Percentiles rank a stretch among this genome's conserved stretches.
Evolutionary conservation across 306 rosid species (phyloP).

Genomic region (Trifolium repens): DNA sequence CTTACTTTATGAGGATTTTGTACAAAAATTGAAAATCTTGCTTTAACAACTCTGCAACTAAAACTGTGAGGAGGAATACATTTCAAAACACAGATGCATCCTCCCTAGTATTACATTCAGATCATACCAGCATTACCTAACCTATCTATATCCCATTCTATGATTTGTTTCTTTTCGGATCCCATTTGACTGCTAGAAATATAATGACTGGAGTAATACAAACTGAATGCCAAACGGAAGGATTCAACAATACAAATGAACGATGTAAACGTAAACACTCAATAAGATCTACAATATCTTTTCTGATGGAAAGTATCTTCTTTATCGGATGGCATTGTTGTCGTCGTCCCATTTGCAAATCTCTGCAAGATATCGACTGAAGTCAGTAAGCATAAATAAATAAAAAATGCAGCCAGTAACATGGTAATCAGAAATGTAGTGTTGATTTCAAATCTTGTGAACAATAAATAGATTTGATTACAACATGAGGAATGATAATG

Average conservation of each 20-base stretch:
- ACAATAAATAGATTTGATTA: no score
- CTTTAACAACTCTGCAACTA: neutral
- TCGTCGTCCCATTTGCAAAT: conserved; percentile 49
- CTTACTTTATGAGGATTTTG: no score
- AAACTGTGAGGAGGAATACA: neutral
- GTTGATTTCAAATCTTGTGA: no score
- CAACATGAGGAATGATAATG: conserved; percentile 35
- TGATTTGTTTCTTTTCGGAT: conserved; percentile 14
- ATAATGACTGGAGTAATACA: conserved; percentile 35
- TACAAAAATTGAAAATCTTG: no score
- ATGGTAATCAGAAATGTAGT: neutral
- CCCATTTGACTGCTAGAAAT: neutral
- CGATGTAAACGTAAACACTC: conserved; percentile 36
- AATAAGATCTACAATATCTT: conserved; percentile 50
- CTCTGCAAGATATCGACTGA: conserved; percentile 47
- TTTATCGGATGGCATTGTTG: conserved; percentile 37
- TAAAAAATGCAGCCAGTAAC: conserved; percentile 7
- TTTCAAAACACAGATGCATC: neutral
- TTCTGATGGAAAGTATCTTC: conserved; percentile 39
- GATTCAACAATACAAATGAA: conserved; percentile 24
- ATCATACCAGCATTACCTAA: neutral
- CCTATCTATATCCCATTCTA: conserved; percentile 25
- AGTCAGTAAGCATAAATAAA: conserved; percentile 26
- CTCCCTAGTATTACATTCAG: conserved; percentile 25
- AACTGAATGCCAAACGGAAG: conserved; percentile 7